phyloP scores from a whole-genome alignment of 2,329 filamentous ascomycete genomes.

The Calonectria honghensis region DNA sequence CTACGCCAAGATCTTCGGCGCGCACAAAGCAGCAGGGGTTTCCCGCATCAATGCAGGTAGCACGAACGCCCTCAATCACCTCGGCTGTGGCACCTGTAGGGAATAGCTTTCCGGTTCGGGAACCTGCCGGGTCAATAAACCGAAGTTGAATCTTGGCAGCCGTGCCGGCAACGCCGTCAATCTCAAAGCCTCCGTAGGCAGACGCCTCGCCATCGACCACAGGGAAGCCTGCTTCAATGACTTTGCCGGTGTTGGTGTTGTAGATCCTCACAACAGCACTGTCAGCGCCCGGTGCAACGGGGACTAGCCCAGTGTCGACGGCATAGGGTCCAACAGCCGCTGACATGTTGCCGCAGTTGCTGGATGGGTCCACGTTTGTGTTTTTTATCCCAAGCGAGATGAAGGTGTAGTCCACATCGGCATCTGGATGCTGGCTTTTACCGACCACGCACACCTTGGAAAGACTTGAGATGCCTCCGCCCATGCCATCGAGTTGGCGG shows the following conservation, averaged over 20 bases:
- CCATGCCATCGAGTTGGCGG: conserved; percentile 81
- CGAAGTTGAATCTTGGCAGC: conserved; percentile 73
- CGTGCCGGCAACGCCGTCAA: conserved; percentile 77
- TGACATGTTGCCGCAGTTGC: conserved; percentile 83
- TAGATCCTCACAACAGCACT: conserved; percentile 72
- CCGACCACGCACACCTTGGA: conserved; percentile 81
- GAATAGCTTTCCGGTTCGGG: conserved; percentile 69
- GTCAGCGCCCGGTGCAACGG: conserved; percentile 55
- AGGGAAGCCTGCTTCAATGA: conserved; percentile 73
- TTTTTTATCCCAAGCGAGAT: conserved; percentile 77
- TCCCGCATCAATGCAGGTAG: conserved; percentile 74
- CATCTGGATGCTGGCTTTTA: conserved; percentile 59
- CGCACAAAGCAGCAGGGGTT: conserved; percentile 77
- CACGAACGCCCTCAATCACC: conserved; percentile 66
- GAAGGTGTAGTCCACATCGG: conserved; percentile 71
- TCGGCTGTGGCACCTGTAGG: conserved; percentile 72
- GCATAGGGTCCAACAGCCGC: conserved; percentile 79
- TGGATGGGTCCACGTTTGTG: conserved; percentile 74
- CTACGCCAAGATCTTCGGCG: conserved; percentile 69
- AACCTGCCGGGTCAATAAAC: conserved; percentile 76
- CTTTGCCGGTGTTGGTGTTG: conserved; percentile 81
- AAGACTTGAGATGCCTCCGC: conserved; percentile 78
- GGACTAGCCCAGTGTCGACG: conserved; percentile 71
- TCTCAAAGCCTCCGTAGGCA: conserved; percentile 70
- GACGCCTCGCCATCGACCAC: conserved; percentile 60